Evolutionary conservation across 225 moss, liverwort and hornwort species (phyloP), one percentile per base, ranked within the genome.

Genomic region (Sphagnum contortum): DNA sequence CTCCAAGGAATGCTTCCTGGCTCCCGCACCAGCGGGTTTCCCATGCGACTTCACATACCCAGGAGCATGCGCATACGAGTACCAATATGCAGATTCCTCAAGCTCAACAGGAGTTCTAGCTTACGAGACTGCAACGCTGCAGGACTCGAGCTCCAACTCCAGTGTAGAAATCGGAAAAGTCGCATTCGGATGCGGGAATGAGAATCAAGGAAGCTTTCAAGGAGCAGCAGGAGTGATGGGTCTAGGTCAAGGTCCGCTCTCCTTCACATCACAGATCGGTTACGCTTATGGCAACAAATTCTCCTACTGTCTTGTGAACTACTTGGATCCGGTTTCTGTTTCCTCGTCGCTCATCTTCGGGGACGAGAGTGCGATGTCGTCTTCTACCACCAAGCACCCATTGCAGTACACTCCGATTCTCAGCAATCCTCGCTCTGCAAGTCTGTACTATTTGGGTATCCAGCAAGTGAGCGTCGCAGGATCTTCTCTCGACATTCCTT

Each of bases 371-470:
- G 58, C n/a, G 0, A 60, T 59, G 49, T 51, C 29, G 29, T 29
- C 29, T 29, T 29, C 29, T 29, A 29, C 29, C 10, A 75, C 73
- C 13, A 47, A 61, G 3, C 47, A 0, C 29, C 29, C 29, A 29
- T n/a, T 86, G 2, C 79, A 82, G 57, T 79, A 75, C 76, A 86
- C 86, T 2, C 75, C 86, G 6, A 79, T 86, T 14, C 67, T 86
- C 12, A 44, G 70, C 0, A 86, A 86, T 12, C 61, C 72, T 8
- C 61, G 57, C 45, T 79, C 82, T 64, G 74, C 79, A 8, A 82
- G 82, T 0, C 83, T 81, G 47, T 86, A 86, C n/a, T 86, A 86
- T 45, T 14, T 86, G 3, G 74, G 79, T 52, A 71, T 86, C 29
- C 77, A 67, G 12, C 50, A 66, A 3, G 83, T 86, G 3, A 76